Conservation (phyloP, 441 rosid genomes). For the Brassica hybrid region DNA sequence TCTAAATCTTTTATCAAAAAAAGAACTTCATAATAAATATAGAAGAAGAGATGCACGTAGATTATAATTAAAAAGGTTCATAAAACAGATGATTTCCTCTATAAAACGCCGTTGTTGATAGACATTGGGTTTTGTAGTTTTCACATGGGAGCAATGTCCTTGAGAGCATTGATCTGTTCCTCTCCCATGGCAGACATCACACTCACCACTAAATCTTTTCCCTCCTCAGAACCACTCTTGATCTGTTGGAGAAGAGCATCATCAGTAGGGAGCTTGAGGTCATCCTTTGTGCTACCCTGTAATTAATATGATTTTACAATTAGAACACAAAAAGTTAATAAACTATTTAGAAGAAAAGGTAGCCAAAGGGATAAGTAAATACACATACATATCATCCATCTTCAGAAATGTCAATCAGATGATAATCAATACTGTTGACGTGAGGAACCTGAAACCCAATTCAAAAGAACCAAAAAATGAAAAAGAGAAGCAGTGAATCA, state of each 20-base stretch:
- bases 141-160: constrained; percentile 85
- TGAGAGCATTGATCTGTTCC: constrained; percentile 88
- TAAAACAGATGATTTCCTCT: constrained; percentile 22
- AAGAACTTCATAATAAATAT: background rate
- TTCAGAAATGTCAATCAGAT: constrained; percentile 51
- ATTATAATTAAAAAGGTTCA: constrained; percentile 24
- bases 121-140: background rate
- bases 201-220: constrained; percentile 79
- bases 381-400: constrained; percentile 82
- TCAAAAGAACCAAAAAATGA: background rate
- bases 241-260: constrained; percentile 73
- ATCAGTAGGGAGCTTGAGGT: constrained; percentile 84
- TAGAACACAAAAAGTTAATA: too few relatives aligned
- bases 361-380: background rate
- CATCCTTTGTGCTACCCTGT: constrained; percentile 85
- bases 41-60: too few relatives aligned
- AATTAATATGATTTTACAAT: constrained; percentile 21
- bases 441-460: too few relatives aligned
- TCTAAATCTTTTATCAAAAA: too few relatives aligned
- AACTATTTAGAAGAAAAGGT: background rate
- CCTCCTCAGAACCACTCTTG: constrained; percentile 76
- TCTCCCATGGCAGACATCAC: constrained; percentile 96
- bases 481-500: background rate
- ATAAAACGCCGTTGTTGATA: background rate
- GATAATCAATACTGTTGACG: too few relatives aligned